Evolutionary conservation across 768 basidiomycete genomes (phyloP).

Genomic region (Leccinum pellstonianum): DNA sequence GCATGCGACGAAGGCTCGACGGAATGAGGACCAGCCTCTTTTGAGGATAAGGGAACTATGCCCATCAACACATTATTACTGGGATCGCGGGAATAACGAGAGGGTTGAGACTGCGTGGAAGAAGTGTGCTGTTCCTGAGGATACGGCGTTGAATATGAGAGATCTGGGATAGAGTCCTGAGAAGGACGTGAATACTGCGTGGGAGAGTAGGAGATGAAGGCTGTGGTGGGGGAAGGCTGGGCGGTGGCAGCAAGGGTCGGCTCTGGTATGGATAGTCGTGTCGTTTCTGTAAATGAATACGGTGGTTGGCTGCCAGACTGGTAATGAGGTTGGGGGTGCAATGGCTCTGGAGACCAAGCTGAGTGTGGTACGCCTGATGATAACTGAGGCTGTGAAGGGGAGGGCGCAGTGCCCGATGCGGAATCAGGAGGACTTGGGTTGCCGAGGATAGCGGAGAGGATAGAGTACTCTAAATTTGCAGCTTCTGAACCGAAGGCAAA

Average conservation of each 20-base stretch:
- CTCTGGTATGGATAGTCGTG: conserved; percentile 35
- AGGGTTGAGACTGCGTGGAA: conserved; percentile 24
- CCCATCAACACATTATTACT: conserved; percentile 40
- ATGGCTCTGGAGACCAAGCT: conserved; percentile 38
- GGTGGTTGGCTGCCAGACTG: conserved; percentile 17
- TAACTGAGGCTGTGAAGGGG: conserved; percentile 29
- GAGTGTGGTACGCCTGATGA: conserved; percentile 30
- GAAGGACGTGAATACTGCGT: conserved; percentile 33
- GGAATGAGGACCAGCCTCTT: conserved; percentile 28
- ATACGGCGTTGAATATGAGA: conserved; percentile 36
- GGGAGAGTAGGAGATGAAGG: conserved; percentile 34
- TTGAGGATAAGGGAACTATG: conserved; percentile 30
- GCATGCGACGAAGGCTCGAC: conserved; percentile 34
- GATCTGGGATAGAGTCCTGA: conserved; percentile 36
- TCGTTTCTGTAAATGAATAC: conserved; percentile 27
- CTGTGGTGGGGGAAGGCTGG: conserved; percentile 27
- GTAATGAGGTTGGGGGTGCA: conserved; percentile 35
- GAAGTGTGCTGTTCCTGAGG: conserved; percentile 25
- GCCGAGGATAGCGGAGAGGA: conserved; percentile 88
- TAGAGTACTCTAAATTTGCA: conserved; percentile 93
- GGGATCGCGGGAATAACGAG: conserved; percentile 52
- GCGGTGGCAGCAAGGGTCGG: conserved; percentile 29
- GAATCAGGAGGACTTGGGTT: conserved; percentile 56
- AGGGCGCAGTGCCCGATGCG: conserved; percentile 25
- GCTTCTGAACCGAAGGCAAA: conserved; percentile 82